A percentile compares a stretch with the other conserved stretches of the same genome.
These are phyloP conservation scores for Penicillium lividum DNA, from an alignment of 495 filamentous ascomycete genomes.

Conservation along the genomic window DNA sequence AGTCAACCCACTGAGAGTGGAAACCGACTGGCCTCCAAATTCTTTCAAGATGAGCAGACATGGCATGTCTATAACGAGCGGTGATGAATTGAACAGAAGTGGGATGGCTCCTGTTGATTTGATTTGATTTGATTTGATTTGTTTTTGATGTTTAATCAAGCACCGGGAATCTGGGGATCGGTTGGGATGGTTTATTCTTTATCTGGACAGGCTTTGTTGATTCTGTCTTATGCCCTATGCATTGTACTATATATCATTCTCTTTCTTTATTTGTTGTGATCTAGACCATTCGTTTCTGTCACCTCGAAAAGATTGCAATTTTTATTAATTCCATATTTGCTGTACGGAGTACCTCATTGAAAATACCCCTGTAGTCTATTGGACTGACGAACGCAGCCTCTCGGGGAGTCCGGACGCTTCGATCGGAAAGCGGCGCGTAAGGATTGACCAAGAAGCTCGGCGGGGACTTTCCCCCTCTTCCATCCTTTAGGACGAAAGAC, in stretches of 20 bases:
- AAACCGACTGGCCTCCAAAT: slow-evolving; percentile 59
- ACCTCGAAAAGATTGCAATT: neutral
- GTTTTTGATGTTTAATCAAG: neutral
- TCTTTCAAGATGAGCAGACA: slow-evolving; percentile 55
- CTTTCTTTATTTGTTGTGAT: slow-evolving; percentile 8
- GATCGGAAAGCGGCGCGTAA: slow-evolving; percentile 32
- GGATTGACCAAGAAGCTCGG: slow-evolving; percentile 31
- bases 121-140: slow-evolving; percentile 11
- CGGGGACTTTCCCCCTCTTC: slow-evolving; percentile 24
- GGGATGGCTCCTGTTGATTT: neutral
- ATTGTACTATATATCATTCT: slow-evolving; percentile 12
- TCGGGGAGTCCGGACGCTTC: slow-evolving; percentile 35
- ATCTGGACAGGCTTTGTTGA: slow-evolving; percentile 1
- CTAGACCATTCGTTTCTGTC: slow-evolving; percentile 1
- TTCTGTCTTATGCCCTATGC: neutral
- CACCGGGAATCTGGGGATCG: slow-evolving; percentile 1
- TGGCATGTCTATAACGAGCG: slow-evolving; percentile 56
- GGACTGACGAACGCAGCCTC: neutral
- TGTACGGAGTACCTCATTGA: neutral
- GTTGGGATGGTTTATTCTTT: slow-evolving; percentile 5
- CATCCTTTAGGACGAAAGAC: slow-evolving; percentile 13
- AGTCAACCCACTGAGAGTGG: slow-evolving; percentile 77
- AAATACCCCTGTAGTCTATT: neutral
- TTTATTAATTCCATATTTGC: neutral
- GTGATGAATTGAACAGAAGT: slow-evolving; percentile 25